Evolutionary conservation across 768 basidiomycete species (phyloP).

Genomic region (Phaeolepiota aurea): DNA sequence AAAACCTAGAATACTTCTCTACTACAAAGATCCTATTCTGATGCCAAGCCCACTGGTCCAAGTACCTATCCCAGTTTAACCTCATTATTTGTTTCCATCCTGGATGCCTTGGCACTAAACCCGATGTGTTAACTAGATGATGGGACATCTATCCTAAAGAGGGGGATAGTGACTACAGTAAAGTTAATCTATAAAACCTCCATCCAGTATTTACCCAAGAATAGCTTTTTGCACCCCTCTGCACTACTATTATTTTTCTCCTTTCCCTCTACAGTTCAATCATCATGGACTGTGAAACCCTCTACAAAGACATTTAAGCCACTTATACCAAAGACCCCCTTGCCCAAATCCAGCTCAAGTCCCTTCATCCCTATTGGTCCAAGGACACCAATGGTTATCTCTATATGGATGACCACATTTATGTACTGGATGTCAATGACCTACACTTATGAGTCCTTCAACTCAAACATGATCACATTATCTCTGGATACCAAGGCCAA

Average conservation of each 20-base stretch:
- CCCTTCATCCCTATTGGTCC: background rate
- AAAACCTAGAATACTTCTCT: conserved; percentile 3
- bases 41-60: background rate
- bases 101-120: conserved; percentile 11
- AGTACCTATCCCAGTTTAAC: conserved; percentile 1
- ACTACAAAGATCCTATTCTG: conserved; percentile 1
- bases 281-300: conserved; percentile 11
- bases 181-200: conserved; percentile 14
- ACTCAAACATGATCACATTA: conserved; percentile 3
- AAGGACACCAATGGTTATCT: conserved; percentile 3
- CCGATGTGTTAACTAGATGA: conserved; percentile 16
- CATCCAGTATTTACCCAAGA: conserved; percentile 13
- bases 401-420: conserved; percentile 1
- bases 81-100: conserved; percentile 6
- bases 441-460: conserved; percentile 1
- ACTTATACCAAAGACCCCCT: background rate
- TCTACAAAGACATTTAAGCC: conserved; percentile 3
- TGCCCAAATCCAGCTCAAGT: background rate
- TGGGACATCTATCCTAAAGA: conserved; percentile 18
- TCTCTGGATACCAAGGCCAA: conserved; percentile 8
- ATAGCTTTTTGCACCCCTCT: conserved; percentile 6
- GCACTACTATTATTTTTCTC: conserved; percentile 4
- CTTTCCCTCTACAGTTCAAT: conserved; percentile 7
- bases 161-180: conserved; percentile 15
- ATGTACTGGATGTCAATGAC: background rate